phyloP scores from a whole-genome alignment of 371 early-diverging fungal species.

The Rhizopus arrhizus region DNA sequence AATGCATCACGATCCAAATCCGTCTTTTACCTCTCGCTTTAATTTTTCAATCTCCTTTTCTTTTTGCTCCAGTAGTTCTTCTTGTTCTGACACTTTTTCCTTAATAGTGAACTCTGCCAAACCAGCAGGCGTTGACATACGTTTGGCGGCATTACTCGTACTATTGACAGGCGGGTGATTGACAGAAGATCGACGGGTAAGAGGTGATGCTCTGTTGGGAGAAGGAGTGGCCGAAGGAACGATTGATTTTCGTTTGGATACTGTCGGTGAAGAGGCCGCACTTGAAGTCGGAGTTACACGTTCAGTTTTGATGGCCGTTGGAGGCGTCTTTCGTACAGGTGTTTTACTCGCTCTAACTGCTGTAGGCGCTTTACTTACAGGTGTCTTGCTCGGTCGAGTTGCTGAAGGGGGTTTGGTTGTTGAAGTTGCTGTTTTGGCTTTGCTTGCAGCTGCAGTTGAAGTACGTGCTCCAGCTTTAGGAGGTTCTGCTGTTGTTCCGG shows the following conservation, averaged over 20 bases:
- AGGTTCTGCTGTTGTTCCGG: conserved; percentile 13
- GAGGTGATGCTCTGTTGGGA: conserved; percentile 17
- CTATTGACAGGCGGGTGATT: not conserved
- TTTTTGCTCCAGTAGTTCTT: conserved; percentile 24
- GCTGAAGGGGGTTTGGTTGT: not conserved
- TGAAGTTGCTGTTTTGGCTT: not conserved
- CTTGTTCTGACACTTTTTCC: conserved; percentile 27
- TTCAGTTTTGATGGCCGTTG: conserved; percentile 27
- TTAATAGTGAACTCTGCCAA: conserved; percentile 32
- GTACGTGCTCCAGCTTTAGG: conserved; percentile 12
- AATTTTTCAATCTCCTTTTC: conserved; percentile 32
- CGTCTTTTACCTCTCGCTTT: conserved; percentile 14
- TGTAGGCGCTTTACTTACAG: not conserved
- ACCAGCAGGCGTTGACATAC: conserved; percentile 29
- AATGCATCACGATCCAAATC: no score
- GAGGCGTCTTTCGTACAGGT: conserved; percentile 7
- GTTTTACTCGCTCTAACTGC: not conserved
- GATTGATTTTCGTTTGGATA: conserved; percentile 34
- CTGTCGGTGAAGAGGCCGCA: conserved; percentile 24
- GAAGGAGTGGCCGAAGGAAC: conserved; percentile 26
- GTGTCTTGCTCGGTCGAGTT: not conserved
- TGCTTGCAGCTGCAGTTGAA: no score
- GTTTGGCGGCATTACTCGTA: conserved; percentile 15
- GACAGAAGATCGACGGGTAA: conserved; percentile 26
- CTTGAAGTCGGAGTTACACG: conserved; percentile 16